Evolutionary conservation across 306 rosid species (phyloP).

Genomic region (Castanea sativa): DNA sequence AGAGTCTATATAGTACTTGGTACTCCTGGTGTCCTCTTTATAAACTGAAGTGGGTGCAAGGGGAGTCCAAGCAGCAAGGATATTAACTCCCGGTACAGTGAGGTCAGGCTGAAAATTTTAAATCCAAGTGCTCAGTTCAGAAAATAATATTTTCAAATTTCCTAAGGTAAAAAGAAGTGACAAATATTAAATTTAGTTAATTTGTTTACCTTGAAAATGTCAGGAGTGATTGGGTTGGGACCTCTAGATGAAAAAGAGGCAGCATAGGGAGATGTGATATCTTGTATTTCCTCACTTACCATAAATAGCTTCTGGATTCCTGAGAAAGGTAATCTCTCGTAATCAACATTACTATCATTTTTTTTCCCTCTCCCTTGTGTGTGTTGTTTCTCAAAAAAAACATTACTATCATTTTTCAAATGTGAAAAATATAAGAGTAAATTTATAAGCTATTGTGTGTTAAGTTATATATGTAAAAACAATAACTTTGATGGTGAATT

Average conservation of each 20-base stretch:
- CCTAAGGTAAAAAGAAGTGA: not conserved
- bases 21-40: not conserved
- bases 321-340: not conserved
- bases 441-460: not conserved
- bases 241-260: conserved; percentile 28
- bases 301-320: conserved; percentile 26
- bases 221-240: conserved; percentile 19
- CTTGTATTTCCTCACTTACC: conserved; percentile 4
- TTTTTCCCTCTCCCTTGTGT: too few relatives aligned
- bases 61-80: conserved; percentile 22
- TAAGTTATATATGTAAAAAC: not conserved
- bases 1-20: conserved; percentile 6
- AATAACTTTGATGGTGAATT: not conserved
- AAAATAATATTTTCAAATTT: not conserved
- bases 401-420: not conserved
- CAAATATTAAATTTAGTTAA: not conserved
- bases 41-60: not conserved
- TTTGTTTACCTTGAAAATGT: conserved; percentile 28
- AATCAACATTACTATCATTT: not conserved
- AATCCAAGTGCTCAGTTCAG: not conserved
- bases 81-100: conserved; percentile 20
- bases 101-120: conserved; percentile 22
- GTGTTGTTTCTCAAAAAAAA: too few relatives aligned
- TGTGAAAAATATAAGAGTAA: not conserved
- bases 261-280: conserved; percentile 5